Conservation (phyloP, 139 green algal genomes). For the Choricystis sp. region DNA sequence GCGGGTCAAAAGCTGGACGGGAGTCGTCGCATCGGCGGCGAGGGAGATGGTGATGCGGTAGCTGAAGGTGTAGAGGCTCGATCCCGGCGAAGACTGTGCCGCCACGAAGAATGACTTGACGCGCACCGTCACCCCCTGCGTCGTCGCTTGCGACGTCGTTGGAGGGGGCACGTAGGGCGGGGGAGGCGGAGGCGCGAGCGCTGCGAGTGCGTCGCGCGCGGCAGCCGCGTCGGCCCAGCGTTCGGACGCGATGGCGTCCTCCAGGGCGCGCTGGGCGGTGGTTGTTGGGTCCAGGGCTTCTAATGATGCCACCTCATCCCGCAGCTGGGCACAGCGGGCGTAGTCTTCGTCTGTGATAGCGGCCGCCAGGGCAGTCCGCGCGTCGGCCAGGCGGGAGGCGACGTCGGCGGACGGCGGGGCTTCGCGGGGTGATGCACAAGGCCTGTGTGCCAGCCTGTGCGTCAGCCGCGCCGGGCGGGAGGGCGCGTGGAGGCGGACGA, state of each 20-base stretch:
- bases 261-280: background rate
- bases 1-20: background rate
- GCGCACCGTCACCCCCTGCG: background rate
- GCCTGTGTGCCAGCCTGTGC: too few relatives aligned
- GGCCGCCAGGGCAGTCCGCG: too few relatives aligned
- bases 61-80: background rate
- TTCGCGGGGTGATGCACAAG: too few relatives aligned
- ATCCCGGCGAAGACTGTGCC: background rate
- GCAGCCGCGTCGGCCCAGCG: background rate
- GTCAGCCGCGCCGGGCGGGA: too few relatives aligned
- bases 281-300: background rate
- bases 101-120: background rate
- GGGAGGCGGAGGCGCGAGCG: background rate
- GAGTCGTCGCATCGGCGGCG: background rate
- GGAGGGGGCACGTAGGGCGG: background rate
- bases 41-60: background rate
- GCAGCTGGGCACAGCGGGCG: background rate
- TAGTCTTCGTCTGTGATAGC: too few relatives aligned
- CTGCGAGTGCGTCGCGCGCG: background rate
- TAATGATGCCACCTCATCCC: background rate
- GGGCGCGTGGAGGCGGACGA: too few relatives aligned
- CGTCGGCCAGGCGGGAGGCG: too few relatives aligned
- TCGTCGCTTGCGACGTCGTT: background rate
- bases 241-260: background rate
- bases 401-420: too few relatives aligned